Percentiles rank a stretch among this genome's conserved stretches.
Evolutionary conservation across 768 basidiomycete genomes (phyloP).

Genomic region (Trametes gibbosa): DNA sequence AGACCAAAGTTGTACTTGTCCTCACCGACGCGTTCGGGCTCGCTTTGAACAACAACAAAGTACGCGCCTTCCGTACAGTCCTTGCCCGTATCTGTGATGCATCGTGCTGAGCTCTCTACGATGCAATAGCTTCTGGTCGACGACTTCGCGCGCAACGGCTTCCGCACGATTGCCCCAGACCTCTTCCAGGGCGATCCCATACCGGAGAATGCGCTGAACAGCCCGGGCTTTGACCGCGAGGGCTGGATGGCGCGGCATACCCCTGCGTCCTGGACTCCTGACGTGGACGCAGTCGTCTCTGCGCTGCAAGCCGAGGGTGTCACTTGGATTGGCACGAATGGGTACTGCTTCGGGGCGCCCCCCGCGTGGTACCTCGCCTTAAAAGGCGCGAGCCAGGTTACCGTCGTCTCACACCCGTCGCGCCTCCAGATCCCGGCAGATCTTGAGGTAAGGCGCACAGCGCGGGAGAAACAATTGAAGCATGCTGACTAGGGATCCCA

Average conservation of each 20-base stretch:
- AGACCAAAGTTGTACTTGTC: slow-evolving; percentile 37
- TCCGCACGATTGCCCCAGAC: slow-evolving; percentile 29
- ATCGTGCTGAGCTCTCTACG: no score
- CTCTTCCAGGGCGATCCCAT: slow-evolving; percentile 27
- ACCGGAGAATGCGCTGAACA: slow-evolving; percentile 11
- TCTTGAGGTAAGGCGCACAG: slow-evolving; percentile 30
- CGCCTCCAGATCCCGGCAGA: slow-evolving; percentile 37
- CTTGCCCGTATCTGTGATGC: background rate
- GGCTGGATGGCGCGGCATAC: slow-evolving; percentile 37
- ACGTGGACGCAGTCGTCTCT: slow-evolving; percentile 37
- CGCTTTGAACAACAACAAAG: slow-evolving; percentile 30
- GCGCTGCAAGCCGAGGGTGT: slow-evolving; percentile 40
- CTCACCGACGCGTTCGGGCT: slow-evolving; percentile 37
- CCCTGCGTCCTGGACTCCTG: slow-evolving; percentile 32
- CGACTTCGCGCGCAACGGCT: slow-evolving; percentile 34
- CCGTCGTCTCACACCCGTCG: slow-evolving; percentile 47
- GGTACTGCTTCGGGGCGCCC: slow-evolving; percentile 46
- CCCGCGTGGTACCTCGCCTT: slow-evolving; percentile 46
- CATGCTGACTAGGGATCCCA: background rate
- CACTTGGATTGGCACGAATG: slow-evolving; percentile 37
- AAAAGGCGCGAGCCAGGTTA: slow-evolving; percentile 38
- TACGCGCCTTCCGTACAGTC: background rate
- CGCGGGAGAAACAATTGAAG: background rate
- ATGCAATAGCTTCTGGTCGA: slow-evolving; percentile 29
- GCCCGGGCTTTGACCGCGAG: slow-evolving; percentile 25